A percentile compares a stretch with the other conserved stretches of the same genome.
Conservation (phyloP, 176 grass and related monocot genomes). For the Chrysopogon serrulatus region DNA sequence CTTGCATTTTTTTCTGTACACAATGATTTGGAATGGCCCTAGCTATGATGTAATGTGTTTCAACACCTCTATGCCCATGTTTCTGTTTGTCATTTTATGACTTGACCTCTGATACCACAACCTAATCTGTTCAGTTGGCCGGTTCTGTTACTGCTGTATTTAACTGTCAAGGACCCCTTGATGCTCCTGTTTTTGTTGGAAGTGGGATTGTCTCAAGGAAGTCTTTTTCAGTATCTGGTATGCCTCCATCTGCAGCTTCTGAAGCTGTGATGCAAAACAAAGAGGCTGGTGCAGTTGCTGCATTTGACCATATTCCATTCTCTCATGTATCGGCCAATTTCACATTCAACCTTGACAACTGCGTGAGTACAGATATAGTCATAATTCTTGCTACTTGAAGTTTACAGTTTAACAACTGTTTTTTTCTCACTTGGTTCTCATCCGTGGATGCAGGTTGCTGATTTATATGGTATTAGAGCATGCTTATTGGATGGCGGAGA, state of each 20-base stretch:
- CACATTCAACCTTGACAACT: conserved; percentile 97
- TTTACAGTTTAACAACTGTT: conserved; percentile 5
- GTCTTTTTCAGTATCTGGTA: conserved; percentile 64
- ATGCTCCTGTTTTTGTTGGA: conserved; percentile 95
- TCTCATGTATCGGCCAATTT: conserved; percentile 96
- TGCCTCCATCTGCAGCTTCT: conserved; percentile 86
- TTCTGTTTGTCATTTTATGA: conserved; percentile 22
- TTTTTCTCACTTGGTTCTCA: not conserved
- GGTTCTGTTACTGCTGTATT: conserved; percentile 94
- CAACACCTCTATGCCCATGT: not conserved
- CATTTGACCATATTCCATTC: conserved; percentile 96
- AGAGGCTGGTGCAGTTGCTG: conserved; percentile 93
- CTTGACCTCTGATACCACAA: conserved; percentile 24
- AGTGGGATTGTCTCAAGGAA: conserved; percentile 98
- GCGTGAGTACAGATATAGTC: conserved; percentile 50
- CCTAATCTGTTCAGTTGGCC: conserved; percentile 66
- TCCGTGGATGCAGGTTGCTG: conserved; percentile 58
- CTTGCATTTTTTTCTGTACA: conserved; percentile 5
- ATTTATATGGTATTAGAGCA: conserved; percentile 99
- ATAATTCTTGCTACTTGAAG: conserved; percentile 13
- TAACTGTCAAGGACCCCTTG: conserved; percentile 97
- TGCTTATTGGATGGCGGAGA: conserved; percentile 94
- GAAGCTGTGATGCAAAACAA: conserved; percentile 95
- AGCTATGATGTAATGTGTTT: conserved; percentile 12
- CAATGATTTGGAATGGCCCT: not conserved